Evolutionary conservation across 2,329 filamentous ascomycete genomes (phyloP).

Genomic region (Xylariaceae sp.): DNA sequence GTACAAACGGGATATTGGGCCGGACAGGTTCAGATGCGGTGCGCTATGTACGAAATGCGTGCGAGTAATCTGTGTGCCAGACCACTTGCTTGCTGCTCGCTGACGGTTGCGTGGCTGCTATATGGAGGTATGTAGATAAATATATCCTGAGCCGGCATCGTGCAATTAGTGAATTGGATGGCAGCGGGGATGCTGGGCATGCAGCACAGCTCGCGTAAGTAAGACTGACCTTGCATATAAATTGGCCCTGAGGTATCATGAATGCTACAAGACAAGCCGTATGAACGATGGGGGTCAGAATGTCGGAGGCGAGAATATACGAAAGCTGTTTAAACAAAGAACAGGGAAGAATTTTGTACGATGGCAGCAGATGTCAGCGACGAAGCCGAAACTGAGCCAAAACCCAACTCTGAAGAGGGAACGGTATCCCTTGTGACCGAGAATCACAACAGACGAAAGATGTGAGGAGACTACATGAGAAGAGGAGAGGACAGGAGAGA

Average conservation of each 20-base stretch:
- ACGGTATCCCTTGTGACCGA: constrained; percentile 20
- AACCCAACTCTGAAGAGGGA: constrained; percentile 14
- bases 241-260: constrained; percentile 12
- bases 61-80: constrained; percentile 16
- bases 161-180: constrained; percentile 10
- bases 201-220: constrained; percentile 14
- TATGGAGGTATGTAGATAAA: constrained; percentile 7
- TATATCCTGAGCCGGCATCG: constrained; percentile 15
- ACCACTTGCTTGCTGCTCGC: constrained; percentile 12
- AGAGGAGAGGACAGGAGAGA: constrained; percentile 13
- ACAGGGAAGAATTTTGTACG: constrained; percentile 28
- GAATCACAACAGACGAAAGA: constrained; percentile 7
- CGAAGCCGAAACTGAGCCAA: constrained; percentile 16
- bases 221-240: constrained; percentile 16
- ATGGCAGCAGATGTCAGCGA: constrained; percentile 13
- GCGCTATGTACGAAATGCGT: constrained; percentile 22
- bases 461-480: constrained; percentile 1
- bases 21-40: constrained; percentile 22
- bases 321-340: constrained; percentile 19
- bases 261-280: constrained; percentile 17
- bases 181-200: constrained; percentile 19
- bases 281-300: constrained; percentile 14
- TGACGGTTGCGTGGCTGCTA: constrained; percentile 15
- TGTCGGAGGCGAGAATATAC: constrained; percentile 17
- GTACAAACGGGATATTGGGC: constrained; percentile 12